Evolutionary conservation across 2,329 filamentous ascomycete species (phyloP).

Genomic region (Colletotrichum sp.): DNA sequence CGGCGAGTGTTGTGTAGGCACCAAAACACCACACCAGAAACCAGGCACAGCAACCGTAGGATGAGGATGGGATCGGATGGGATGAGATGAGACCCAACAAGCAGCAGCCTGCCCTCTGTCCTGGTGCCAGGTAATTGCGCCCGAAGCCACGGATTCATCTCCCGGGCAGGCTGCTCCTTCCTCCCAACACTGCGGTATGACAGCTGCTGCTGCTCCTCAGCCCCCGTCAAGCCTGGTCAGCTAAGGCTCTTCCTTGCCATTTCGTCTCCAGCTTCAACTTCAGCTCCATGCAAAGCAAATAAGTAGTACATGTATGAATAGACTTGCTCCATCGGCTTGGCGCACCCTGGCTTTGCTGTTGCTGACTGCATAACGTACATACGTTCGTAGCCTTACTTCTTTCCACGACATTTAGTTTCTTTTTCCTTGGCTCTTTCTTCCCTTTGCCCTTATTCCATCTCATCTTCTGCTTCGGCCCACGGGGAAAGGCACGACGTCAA

Average conservation of each 20-base stretch:
- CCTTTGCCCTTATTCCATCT: background rate
- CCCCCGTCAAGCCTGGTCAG: background rate
- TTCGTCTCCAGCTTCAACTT: background rate
- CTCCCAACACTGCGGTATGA: background rate
- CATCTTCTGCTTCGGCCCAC: background rate
- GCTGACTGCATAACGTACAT: background rate
- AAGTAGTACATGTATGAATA: background rate
- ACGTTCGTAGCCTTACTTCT: background rate
- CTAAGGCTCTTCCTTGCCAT: background rate
- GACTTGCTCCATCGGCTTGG: background rate
- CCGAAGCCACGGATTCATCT: conserved; percentile 4
- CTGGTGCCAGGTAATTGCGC: background rate
- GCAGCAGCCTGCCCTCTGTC: background rate
- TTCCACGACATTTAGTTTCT: background rate
- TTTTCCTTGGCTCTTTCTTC: background rate
- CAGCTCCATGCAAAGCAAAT: background rate
- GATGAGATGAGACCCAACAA: background rate
- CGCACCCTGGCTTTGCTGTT: background rate
- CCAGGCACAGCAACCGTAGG: background rate
- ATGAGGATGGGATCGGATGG: background rate
- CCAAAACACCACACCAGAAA: background rate
- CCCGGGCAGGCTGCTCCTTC: background rate
- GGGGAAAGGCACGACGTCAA: background rate
- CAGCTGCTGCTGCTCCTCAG: background rate
- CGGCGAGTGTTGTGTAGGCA: background rate